phyloP scores from a whole-genome alignment of 106 monocot species.

The Narthecium ossifragum region DNA sequence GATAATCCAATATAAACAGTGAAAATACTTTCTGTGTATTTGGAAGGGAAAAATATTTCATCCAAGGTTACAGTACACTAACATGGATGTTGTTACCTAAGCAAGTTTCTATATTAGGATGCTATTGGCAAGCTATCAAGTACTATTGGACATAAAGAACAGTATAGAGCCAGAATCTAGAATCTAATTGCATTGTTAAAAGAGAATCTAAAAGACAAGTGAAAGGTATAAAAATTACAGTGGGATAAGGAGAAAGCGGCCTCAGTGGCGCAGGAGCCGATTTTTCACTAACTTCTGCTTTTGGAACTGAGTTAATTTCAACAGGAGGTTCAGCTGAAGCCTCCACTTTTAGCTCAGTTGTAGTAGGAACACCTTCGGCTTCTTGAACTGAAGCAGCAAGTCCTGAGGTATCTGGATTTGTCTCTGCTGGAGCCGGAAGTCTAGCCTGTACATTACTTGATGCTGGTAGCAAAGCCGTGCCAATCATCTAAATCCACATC shows the following conservation, averaged over 20 bases:
- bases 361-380: not conserved
- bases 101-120: too few relatives aligned
- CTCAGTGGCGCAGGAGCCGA: slow-evolving; percentile 15
- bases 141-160: too few relatives aligned
- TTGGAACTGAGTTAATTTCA: slow-evolving; percentile 33
- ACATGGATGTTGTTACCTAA: not conserved
- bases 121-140: too few relatives aligned
- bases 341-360: slow-evolving; percentile 19
- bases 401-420: slow-evolving; percentile 5
- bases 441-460: slow-evolving; percentile 13
- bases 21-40: too few relatives aligned
- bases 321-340: slow-evolving; percentile 19
- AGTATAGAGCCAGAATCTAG: too few relatives aligned
- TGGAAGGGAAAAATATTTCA: too few relatives aligned
- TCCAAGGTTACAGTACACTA: not conserved
- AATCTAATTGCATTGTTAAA: too few relatives aligned
- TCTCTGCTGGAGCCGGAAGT: slow-evolving; percentile 33
- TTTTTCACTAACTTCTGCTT: slow-evolving; percentile 27
- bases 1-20: too few relatives aligned
- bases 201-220: too few relatives aligned
- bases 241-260: slow-evolving; percentile 58
- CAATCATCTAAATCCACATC: slow-evolving; percentile 39
- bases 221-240: slow-evolving; percentile 20
- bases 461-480: slow-evolving; percentile 47
- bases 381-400: not conserved